Evolutionary conservation across 306 rosid species (phyloP), one percentile per base, ranked within the genome.

Genomic region (Casuarina equisetifolia): DNA sequence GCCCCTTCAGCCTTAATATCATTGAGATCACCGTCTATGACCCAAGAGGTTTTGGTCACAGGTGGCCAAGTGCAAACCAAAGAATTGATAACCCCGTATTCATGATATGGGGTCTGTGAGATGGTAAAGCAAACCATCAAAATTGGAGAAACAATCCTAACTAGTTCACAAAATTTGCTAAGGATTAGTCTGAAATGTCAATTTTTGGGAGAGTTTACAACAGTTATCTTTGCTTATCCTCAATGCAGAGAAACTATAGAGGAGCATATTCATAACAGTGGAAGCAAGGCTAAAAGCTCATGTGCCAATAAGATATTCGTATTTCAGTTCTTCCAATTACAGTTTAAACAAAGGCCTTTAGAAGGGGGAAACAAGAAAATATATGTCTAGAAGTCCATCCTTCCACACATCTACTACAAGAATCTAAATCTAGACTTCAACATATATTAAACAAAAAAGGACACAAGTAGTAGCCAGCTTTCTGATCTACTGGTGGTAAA

Each of bases 241-340:
- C 20, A 64, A 39, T 38, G 48, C 25, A 15, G 16, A 39, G 44
- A 38, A 39, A 64, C 19, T n/a, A 16, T 38, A 7, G 19, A 62
- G 69, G 3, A 64, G 48, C 70, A 64, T 38, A 64, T 2, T 16
- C 15, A 17, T 38, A 39, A 66, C 50, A 40, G 4, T 19, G 38
- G 9, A 52, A 73, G 9, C 48, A 17, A 17, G 5, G 42, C 32
- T 2, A 62, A 12, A 62, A 5, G 43, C 9, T 63, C 4, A 4
- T 63, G 20, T 38, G 57, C 50, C 57, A 25, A 58, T 35, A 49
- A 38, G 58, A 46, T 69, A 54, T 62, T 57, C 42, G 61, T 78
- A 71, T 78, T 78, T 38, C 71, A 57, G 50, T 39, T 70, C 76
- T 46, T 45, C 63, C 50, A 78, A 63, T 71, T 70, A 71, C 72